Evolutionary conservation across 1,139 yeast species (phyloP).

Genomic region (Blastobotrys raffinosifermentans): DNA sequence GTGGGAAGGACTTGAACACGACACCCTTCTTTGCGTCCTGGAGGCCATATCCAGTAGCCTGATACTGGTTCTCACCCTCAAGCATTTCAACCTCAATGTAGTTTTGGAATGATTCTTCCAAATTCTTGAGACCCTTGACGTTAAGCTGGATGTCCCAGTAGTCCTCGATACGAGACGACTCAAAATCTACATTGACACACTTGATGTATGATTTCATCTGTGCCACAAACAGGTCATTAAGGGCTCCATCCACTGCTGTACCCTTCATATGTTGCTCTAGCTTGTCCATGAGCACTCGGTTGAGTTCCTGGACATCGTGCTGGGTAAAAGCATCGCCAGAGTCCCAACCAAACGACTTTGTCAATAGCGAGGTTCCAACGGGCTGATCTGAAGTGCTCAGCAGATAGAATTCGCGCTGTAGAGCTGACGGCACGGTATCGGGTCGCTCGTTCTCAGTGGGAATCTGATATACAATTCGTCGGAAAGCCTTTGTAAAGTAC

Average conservation of each 20-base stretch:
- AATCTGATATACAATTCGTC: slow-evolving; percentile 81
- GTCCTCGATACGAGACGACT: slow-evolving; percentile 86
- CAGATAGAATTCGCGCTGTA: slow-evolving; percentile 81
- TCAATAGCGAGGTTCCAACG: slow-evolving; percentile 78
- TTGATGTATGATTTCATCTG: slow-evolving; percentile 93
- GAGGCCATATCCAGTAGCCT: slow-evolving; percentile 85
- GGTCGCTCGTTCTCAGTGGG: slow-evolving; percentile 64
- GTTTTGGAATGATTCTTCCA: slow-evolving; percentile 72
- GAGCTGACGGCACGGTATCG: slow-evolving; percentile 64
- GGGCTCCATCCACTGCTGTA: slow-evolving; percentile 69
- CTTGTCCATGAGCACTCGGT: slow-evolving; percentile 91
- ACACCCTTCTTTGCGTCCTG: slow-evolving; percentile 98
- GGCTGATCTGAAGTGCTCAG: slow-evolving; percentile 68
- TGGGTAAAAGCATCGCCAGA: slow-evolving; percentile 93
- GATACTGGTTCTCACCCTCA: slow-evolving; percentile 93
- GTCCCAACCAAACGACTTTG: slow-evolving; percentile 97
- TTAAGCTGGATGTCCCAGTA: slow-evolving; percentile 97
- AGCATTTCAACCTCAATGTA: slow-evolving; percentile 85
- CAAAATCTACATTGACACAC: slow-evolving; percentile 93
- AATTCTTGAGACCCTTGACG: slow-evolving; percentile 72
- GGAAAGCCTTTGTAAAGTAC: slow-evolving; percentile 74
- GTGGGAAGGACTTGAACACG: slow-evolving; percentile 83
- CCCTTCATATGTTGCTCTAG: slow-evolving; percentile 91
- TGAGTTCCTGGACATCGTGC: slow-evolving; percentile 95
- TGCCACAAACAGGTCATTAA: slow-evolving; percentile 86